phyloP scores from a whole-genome alignment of 371 early-diverging fungal species.

The Batkoa obscura region DNA sequence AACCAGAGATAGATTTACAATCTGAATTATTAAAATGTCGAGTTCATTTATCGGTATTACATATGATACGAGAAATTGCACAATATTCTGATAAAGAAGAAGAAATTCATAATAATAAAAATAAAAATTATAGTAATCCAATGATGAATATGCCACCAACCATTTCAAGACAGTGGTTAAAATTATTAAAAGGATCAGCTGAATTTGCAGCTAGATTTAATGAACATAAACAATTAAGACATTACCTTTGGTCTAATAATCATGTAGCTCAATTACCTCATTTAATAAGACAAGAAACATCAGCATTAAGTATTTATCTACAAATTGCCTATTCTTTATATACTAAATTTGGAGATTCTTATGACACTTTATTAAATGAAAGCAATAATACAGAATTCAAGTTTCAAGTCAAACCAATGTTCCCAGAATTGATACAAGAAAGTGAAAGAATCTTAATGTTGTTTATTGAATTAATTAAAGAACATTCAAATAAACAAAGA shows the following conservation, averaged over 20 bases:
- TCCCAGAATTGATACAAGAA: too few species aligned
- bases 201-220: constrained; percentile 63
- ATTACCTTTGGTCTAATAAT: constrained; percentile 50
- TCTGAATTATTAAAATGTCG: constrained; percentile 20
- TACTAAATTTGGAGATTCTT: constrained; percentile 19
- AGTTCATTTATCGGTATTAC: constrained; percentile 18
- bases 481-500: not conserved
- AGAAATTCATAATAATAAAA: constrained; percentile 10
- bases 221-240: constrained; percentile 45
- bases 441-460: too few species aligned
- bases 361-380: not conserved
- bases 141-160: constrained; percentile 16
- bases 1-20: constrained; percentile 15
- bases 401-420: too few species aligned
- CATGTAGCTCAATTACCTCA: constrained; percentile 70
- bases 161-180: constrained; percentile 24
- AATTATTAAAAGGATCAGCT: constrained; percentile 57
- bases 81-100: constrained; percentile 5
- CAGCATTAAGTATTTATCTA: constrained; percentile 18
- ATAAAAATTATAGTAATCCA: constrained; percentile 4
- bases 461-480: too few species aligned
- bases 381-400: too few species aligned
- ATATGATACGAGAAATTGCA: constrained; percentile 20
- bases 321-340: constrained; percentile 19
- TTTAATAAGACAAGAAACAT: constrained; percentile 49